Evolutionary conservation across 306 rosid genomes (phyloP).

Genomic region (Malus asiatica): DNA sequence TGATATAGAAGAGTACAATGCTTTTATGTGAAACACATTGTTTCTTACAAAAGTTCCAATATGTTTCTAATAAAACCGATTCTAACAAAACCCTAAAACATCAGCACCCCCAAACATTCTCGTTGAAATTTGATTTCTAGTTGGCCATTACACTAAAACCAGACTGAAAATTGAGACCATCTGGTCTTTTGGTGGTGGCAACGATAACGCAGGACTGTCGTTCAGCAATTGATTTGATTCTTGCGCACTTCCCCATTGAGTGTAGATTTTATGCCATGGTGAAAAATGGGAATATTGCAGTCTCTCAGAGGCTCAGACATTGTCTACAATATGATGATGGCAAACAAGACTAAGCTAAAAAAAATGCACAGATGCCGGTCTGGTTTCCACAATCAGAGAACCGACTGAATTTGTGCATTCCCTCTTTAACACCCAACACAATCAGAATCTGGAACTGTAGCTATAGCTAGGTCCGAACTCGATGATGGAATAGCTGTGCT

Average conservation of each 20-base stretch:
- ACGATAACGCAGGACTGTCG: background rate
- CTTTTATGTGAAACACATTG: too few relatives aligned
- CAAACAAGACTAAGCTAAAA: slow-evolving; percentile 8
- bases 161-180: background rate
- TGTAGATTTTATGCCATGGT: background rate
- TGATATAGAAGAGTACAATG: too few relatives aligned
- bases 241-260: slow-evolving; percentile 2
- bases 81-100: too few relatives aligned
- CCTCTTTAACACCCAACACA: background rate
- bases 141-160: background rate
- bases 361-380: background rate
- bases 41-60: background rate
- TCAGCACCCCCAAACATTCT: background rate
- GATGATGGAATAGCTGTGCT: background rate
- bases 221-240: background rate
- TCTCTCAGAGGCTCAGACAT: background rate
- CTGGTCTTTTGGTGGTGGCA: background rate
- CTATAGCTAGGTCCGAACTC: background rate
- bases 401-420: too few relatives aligned
- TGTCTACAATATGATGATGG: background rate
- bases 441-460: background rate
- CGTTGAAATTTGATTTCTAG: background rate
- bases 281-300: background rate
- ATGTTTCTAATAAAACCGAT: background rate
- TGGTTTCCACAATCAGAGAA: background rate